These are phyloP conservation scores for Phialophora macrospora DNA, from an alignment of 2,329 filamentous ascomycete genomes.

Conservation along the genomic window DNA sequence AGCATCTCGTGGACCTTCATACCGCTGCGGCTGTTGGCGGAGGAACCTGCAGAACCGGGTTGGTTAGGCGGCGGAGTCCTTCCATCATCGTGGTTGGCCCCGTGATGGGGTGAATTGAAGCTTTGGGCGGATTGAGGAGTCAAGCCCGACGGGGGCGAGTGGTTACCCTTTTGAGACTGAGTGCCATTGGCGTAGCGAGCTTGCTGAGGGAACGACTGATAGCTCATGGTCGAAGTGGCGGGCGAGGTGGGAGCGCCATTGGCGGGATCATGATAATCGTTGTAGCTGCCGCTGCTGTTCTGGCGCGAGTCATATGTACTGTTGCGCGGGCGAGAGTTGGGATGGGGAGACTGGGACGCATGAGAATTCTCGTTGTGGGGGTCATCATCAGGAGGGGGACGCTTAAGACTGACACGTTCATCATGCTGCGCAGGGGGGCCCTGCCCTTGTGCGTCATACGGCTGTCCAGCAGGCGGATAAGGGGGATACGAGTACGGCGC, in stretches of 20 bases:
- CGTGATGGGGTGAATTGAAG: constrained; percentile 51
- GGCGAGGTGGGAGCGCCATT: constrained; percentile 55
- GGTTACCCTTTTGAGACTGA: constrained; percentile 37
- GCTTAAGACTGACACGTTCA: constrained; percentile 54
- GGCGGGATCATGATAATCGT: constrained; percentile 53
- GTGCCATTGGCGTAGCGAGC: constrained; percentile 47
- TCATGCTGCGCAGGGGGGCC: constrained; percentile 46
- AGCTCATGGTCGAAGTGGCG: constrained; percentile 50
- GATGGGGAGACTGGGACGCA: constrained; percentile 42
- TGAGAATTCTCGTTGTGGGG: constrained; percentile 41
- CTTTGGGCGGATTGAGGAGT: constrained; percentile 52
- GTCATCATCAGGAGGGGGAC: constrained; percentile 40
- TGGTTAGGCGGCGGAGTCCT: constrained; percentile 50
- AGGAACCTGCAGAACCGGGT: constrained; percentile 42
- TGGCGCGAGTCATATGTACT: constrained; percentile 49
- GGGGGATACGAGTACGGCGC: constrained; percentile 37
- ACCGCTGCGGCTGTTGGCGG: constrained; percentile 46
- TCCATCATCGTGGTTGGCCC: constrained; percentile 41
- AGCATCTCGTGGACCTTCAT: constrained; percentile 57
- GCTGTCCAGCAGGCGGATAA: constrained; percentile 29
- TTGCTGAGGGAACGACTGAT: constrained; percentile 48
- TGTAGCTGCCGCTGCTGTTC: constrained; percentile 45
- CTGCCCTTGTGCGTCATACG: constrained; percentile 45
- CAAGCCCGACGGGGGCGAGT: constrained; percentile 36
- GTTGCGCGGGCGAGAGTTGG: constrained; percentile 48